Evolutionary conservation across 73 alveolate genomes (phyloP).

Genomic region (Tetrahymena elliotti): DNA sequence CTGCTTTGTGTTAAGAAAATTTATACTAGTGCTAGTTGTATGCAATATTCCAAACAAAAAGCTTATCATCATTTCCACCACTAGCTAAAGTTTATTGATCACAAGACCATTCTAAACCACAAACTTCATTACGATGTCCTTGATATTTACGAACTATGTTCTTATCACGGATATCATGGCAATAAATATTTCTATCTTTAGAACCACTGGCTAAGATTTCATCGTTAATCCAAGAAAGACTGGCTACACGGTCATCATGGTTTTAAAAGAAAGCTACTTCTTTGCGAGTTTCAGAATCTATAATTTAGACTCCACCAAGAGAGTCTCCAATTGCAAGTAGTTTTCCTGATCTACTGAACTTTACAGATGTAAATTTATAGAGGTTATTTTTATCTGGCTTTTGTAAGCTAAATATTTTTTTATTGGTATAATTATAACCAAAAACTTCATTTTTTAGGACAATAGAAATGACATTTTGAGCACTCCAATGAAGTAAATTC

Average conservation of each 20-base stretch:
- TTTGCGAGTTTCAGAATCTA: constrained; percentile 62
- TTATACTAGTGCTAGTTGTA: constrained; percentile 46
- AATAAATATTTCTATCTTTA: constrained; percentile 59
- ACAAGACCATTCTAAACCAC: constrained; percentile 62
- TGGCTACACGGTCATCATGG: constrained; percentile 69
- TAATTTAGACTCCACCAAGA: constrained; percentile 54
- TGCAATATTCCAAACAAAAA: constrained; percentile 75
- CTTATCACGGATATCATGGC: constrained; percentile 71
- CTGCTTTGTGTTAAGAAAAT: constrained; percentile 78
- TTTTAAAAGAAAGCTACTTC: constrained; percentile 59
- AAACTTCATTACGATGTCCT: constrained; percentile 68
- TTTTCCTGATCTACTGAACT: constrained; percentile 46
- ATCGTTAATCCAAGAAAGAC: constrained; percentile 69
- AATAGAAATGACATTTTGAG: constrained; percentile 71
- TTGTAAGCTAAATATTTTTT: constrained; percentile 49
- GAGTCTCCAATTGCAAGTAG: constrained; percentile 73
- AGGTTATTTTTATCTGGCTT: constrained; percentile 56
- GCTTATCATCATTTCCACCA: constrained; percentile 82
- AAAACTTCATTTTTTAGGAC: constrained; percentile 69
- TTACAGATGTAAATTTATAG: constrained; percentile 70
- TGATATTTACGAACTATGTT: constrained; percentile 51
- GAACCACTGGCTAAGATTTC: constrained; percentile 68
- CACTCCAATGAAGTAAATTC: constrained; percentile 84
- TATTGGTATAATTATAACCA: constrained; percentile 66
- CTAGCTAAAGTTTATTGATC: constrained; percentile 52